A percentile compares a stretch with the other conserved stretches of the same genome.
These are phyloP conservation scores for Lipomyces sp. DNA, from an alignment of 805 yeast species.

Conservation along the genomic window DNA sequence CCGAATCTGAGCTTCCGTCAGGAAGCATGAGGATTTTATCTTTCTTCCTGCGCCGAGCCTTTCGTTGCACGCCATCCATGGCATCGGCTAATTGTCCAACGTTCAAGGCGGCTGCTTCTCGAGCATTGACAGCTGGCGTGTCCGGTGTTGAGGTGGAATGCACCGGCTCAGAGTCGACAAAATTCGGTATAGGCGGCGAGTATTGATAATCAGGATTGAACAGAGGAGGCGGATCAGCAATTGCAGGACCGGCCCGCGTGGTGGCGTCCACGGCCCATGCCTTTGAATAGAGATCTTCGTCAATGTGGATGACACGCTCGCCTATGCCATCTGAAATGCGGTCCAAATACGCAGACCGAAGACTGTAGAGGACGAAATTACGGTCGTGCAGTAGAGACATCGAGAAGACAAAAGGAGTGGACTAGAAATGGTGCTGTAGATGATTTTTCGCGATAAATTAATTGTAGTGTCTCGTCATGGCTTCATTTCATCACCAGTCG, in stretches of 20 bases:
- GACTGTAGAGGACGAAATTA: conserved; percentile 24
- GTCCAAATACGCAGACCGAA: conserved; percentile 28
- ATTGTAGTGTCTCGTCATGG: neutral
- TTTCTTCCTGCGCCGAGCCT: conserved; percentile 3
- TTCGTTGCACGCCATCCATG: conserved; percentile 5
- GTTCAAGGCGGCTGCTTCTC: neutral
- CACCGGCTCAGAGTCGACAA: conserved; percentile 21
- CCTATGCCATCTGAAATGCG: conserved; percentile 34
- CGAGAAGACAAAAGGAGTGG: neutral
- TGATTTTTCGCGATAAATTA: neutral
- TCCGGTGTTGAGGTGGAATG: conserved; percentile 4
- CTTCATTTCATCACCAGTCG: neutral
- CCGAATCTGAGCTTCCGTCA: conserved; percentile 25
- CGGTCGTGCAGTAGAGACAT: conserved; percentile 33
- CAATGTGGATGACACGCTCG: conserved; percentile 35
- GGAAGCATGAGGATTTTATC: neutral
- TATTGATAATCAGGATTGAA: conserved; percentile 20
- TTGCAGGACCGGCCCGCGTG: neutral
- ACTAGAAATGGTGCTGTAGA: neutral
- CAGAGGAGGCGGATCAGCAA: conserved; percentile 18
- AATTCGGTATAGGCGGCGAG: conserved; percentile 33
- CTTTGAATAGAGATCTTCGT: conserved; percentile 18
- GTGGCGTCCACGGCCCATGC: conserved; percentile 23
- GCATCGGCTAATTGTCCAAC: neutral
- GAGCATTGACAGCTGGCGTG: conserved; percentile 2